Evolutionary conservation across 169 alveolate species (phyloP), one percentile per base, ranked within the genome.

Genomic region (Plasmodium sp.): DNA sequence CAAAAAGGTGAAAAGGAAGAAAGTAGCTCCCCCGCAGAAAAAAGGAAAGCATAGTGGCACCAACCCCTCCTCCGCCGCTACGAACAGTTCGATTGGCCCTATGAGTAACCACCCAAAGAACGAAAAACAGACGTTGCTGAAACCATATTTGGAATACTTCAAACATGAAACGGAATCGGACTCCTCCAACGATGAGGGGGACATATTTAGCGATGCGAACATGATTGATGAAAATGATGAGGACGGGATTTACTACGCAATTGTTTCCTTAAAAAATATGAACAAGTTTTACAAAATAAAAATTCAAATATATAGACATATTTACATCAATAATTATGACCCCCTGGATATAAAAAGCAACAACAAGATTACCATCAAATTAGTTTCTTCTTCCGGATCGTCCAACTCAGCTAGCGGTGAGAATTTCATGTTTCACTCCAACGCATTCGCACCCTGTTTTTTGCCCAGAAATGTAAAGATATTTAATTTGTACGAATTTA

Each of bases 301-400:
- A 72, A 31, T 84, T 73, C 94, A 88, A 75, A 85, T 92, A 73
- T 84, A 81, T 77, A 62, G 91, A 27, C 90, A 91, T 54, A 93
- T 79, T 36, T 80, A 94, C 77, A 84, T 81, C 54, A 71, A 93
- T 34, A 88, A 96, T 72, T 82, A 92, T 41, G 77, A 86, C 6
- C 95, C 84, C 72, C 91, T 93, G 77, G 91, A 94, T 58, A 84
- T 94, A 31, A 86, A 88, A 31, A 95, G 94, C 16, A 96, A 95
- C 33, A 85, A 73, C 4, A 95, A 96, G 72, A 48, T 67, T 41
- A 96, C 96, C 56, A 96, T 96, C 27, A 95, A 95, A 45, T 54
- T 86, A 34, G 84, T 96, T 73, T 95, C 97, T 12, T 95, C 93
- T 14, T 95, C 96, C 79, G 93, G 93, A 51, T 95, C 95, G 9